Base-by-base conservation (phyloP, 2,329 filamentous ascomycete genomes). In the Aureobasidium uvarum region DNA sequence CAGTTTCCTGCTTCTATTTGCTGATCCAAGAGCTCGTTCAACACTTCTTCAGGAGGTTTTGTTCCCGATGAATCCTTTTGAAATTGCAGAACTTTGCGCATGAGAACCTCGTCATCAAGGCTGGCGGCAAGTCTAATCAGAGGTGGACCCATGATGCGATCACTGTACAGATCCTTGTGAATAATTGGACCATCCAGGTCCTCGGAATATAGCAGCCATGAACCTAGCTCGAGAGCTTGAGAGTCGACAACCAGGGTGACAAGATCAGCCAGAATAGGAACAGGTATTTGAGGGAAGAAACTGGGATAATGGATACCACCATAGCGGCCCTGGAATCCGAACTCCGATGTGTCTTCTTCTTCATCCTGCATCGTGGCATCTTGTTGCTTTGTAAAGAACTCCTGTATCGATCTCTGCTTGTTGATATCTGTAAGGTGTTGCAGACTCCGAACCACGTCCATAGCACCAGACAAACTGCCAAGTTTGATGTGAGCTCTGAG, bases 131-230 rank as follows among this genome's bases (percentile, higher is more conserved):
- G 86, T 20, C 81, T 80, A 39, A 86, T 76, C 33, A 87, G 74
- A 0, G 83, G 79, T 14, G 84, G 80, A 2, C 81, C 78, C 28
- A 87, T 74, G 55, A 75, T 74, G 36, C 78, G 78, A 67, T 84
- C 74, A 2, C 70, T 71, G 68, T 85, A 86, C 31, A 79, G 68
- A 23, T 71, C 70, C 14, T 71, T 69, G 25, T 78, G 74, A 28
- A 87, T 83, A 2, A 83, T 67, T n/a, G 84, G 82, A 0, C 82
- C 83, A 68, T 86, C 83, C 16, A 83, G 68, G 68, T 84, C 83
- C 11, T 78, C 70, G 0, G 80, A 81, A 64, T 81, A 79, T 1
- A 87, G 73, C 14, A 87, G 73, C 80, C 81, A 85, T 38, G 79
- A 76, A 4, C 81, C 84, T 62, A 86, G 76, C 18, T 80, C 77